Evolutionary conservation across 129 eudicot species (phyloP).

Genomic region (Sambucus nigra): DNA sequence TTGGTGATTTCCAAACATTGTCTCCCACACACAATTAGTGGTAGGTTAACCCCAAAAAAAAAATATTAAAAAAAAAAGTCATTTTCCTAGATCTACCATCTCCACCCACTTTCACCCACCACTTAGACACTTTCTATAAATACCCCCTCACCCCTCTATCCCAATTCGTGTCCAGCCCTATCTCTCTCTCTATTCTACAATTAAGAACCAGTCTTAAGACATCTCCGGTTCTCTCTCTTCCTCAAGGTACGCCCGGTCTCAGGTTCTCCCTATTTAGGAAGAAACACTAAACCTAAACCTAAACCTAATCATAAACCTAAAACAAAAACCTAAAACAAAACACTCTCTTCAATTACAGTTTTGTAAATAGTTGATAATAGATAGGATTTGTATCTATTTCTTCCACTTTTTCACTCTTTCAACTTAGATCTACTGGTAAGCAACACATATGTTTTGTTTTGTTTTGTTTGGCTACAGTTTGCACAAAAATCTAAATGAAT

Average conservation of each 20-base stretch:
- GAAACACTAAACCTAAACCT: not conserved
- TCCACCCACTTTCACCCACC: slow-evolving; percentile 21
- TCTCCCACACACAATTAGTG: too few species aligned
- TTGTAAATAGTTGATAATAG: not conserved
- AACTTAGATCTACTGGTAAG: slow-evolving; percentile 9
- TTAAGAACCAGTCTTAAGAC: not conserved
- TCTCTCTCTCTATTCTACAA: not conserved
- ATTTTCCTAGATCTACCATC: not conserved
- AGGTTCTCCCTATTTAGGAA: not conserved
- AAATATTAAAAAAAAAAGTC: not conserved
- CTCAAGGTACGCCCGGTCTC: slow-evolving; percentile 30
- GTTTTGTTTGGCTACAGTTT: not conserved
- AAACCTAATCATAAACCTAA: too few species aligned
- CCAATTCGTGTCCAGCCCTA: slow-evolving; percentile 39
- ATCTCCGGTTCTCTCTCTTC: slow-evolving; percentile 11
- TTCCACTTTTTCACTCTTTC: not conserved
- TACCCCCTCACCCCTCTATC: slow-evolving; percentile 10
- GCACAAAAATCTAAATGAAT: not conserved
- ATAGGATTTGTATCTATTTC: not conserved
- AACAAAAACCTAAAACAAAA: not conserved
- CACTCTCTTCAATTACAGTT: not conserved
- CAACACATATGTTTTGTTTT: not conserved
- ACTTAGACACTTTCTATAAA: slow-evolving; percentile 23
- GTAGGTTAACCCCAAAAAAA: too few species aligned
- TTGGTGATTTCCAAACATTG: too few species aligned